Conservation (phyloP, 192 early-diverging fungal genomes). For the Podila minutissima region DNA sequence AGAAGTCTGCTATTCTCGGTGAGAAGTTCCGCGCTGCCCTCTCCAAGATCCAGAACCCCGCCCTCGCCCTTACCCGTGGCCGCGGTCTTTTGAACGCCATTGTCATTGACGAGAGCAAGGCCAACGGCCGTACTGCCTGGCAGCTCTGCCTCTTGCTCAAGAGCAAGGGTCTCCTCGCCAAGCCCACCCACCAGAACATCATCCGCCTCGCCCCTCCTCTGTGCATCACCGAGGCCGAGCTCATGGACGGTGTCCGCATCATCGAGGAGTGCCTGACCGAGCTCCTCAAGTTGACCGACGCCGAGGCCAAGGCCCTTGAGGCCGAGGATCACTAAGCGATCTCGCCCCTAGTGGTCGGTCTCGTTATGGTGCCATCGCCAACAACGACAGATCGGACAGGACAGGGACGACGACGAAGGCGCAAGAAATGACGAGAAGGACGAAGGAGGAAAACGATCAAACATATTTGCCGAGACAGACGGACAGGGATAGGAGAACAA, state of each 20-base stretch:
- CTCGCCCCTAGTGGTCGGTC: neutral
- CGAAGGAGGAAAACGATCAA: slow-evolving; percentile 24
- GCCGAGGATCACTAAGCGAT: slow-evolving; percentile 45
- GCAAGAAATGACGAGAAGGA: neutral
- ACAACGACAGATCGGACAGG: neutral
- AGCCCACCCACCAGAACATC: slow-evolving; percentile 98
- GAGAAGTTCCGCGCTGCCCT: slow-evolving; percentile 85
- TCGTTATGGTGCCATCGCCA: neutral
- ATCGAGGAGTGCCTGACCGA: slow-evolving; percentile 85
- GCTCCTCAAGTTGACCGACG: slow-evolving; percentile 56
- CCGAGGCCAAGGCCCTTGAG: slow-evolving; percentile 51
- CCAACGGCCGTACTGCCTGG: slow-evolving; percentile 93
- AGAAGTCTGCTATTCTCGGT: slow-evolving; percentile 82
- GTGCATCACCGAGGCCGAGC: slow-evolving; percentile 92
- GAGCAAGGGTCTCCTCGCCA: slow-evolving; percentile 92
- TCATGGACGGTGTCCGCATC: slow-evolving; percentile 81
- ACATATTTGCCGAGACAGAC: slow-evolving; percentile 7
- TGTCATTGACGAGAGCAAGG: slow-evolving; percentile 87
- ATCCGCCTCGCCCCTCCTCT: slow-evolving; percentile 97
- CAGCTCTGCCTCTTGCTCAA: slow-evolving; percentile 95
- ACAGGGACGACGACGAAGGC: slow-evolving; percentile 1
- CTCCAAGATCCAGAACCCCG: slow-evolving; percentile 78
- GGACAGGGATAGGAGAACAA: slow-evolving; percentile 3
- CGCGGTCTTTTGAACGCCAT: slow-evolving; percentile 96
- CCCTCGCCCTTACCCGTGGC: slow-evolving; percentile 86